Evolutionary conservation across 345 rosid species (phyloP).

Genomic region (Pistacia vera): DNA sequence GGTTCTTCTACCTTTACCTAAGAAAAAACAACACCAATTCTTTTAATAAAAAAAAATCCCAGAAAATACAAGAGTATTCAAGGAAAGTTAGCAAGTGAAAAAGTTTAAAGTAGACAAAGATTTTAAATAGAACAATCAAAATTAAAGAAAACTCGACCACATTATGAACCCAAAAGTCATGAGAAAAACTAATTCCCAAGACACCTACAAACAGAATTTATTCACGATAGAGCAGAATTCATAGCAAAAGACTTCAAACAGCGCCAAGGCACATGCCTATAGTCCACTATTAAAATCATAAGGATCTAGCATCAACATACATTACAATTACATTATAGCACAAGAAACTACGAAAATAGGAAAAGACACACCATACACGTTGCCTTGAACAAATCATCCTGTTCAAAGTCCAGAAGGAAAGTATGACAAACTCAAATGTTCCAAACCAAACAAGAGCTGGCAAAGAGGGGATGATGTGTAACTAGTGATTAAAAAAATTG

Average conservation of each 20-base stretch:
- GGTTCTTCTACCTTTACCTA: slow-evolving; percentile 54
- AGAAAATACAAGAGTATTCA: slow-evolving; percentile 16
- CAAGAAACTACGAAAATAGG: neutral
- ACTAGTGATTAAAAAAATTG: neutral
- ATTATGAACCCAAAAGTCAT: neutral
- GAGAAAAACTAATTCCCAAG: neutral
- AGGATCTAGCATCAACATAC: neutral
- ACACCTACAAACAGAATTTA: neutral
- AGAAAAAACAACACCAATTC: neutral
- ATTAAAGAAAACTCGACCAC: neutral
- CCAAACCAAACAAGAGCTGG: neutral
- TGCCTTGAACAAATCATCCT: neutral
- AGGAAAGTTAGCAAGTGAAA: neutral
- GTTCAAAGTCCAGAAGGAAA: neutral
- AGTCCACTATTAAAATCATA: neutral
- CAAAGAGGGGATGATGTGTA: neutral
- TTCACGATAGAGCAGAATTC: neutral
- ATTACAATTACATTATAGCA: neutral
- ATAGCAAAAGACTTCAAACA: neutral
- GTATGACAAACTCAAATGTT: neutral
- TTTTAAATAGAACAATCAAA: neutral
- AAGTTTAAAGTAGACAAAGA: neutral
- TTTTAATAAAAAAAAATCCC: neutral
- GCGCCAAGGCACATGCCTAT: neutral
- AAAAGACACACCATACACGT: neutral